Percentiles rank a stretch among this genome's conserved stretches.
Evolutionary conservation across 2,329 filamentous ascomycete genomes (phyloP).

Genomic region (Alternaria consortialis): DNA sequence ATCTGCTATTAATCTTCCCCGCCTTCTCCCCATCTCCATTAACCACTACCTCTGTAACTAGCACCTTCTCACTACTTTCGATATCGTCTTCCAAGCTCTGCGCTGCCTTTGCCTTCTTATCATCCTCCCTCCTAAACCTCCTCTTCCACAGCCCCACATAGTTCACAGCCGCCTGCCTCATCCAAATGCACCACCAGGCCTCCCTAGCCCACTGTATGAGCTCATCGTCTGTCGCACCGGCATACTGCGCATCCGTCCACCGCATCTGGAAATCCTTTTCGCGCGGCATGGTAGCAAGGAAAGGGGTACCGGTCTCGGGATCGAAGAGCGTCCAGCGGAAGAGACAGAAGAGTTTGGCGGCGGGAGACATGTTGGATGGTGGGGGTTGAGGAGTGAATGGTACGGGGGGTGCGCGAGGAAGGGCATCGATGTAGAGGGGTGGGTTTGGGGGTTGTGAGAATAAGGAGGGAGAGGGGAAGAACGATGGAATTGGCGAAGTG

Average conservation of each 20-base stretch:
- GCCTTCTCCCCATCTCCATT: not conserved
- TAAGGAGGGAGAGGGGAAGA: constrained; percentile 19
- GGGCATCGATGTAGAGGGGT: constrained; percentile 13
- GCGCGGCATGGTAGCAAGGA: constrained; percentile 23
- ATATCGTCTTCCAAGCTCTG: not conserved
- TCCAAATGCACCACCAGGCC: constrained; percentile 34
- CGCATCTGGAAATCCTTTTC: constrained; percentile 33
- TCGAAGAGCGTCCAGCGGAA: constrained; percentile 41
- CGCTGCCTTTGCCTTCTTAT: constrained; percentile 13
- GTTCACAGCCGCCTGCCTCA: constrained; percentile 32
- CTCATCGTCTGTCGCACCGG: constrained; percentile 21
- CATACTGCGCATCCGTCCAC: constrained; percentile 27
- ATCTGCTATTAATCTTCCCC: not conserved
- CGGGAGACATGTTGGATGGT: constrained; percentile 27
- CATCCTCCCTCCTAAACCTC: constrained; percentile 33
- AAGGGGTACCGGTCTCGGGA: constrained; percentile 17
- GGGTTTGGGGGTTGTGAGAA: not conserved
- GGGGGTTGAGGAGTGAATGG: constrained; percentile 25
- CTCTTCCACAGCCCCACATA: constrained; percentile 36
- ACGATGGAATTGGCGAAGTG: not conserved
- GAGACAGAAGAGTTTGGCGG: constrained; percentile 36
- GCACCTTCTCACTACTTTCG: too few relatives aligned
- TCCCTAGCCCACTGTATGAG: constrained; percentile 26
- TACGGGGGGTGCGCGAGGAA: constrained; percentile 22
- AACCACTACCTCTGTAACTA: too few relatives aligned